Conservation (phyloP, 306 rosid genomes). For the Gynostemma pentaphyllum region DNA sequence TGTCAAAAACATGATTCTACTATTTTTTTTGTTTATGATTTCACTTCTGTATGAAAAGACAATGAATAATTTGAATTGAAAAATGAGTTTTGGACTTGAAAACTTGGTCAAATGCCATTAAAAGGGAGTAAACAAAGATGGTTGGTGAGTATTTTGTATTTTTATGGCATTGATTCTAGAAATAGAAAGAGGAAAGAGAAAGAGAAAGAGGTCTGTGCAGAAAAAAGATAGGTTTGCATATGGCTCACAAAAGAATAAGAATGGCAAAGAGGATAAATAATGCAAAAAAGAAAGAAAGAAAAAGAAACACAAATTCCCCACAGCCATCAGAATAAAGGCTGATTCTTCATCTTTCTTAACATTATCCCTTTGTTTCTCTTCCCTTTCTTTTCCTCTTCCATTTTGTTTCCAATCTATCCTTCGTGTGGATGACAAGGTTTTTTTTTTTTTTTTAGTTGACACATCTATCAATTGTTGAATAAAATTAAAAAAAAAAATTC, state of each 20-base stretch:
- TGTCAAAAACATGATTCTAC: no score
- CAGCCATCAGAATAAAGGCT: not conserved
- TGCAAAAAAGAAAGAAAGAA: not conserved
- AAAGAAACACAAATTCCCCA: not conserved
- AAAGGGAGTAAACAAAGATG: not conserved
- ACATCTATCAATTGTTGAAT: no score
- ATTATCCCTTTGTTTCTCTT: not conserved
- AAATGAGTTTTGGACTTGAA: no score
- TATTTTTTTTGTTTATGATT: no score
- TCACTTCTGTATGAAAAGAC: no score
- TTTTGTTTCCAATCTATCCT: not conserved
- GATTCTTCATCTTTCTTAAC: not conserved
- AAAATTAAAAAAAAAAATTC: no score
- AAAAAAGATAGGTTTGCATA: no score
- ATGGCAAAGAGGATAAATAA: no score
- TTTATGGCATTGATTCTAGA: not conserved
- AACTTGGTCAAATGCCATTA: no score
- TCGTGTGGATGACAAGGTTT: not conserved
- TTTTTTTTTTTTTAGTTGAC: not conserved
- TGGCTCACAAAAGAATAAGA: not conserved
- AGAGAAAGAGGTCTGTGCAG: not conserved
- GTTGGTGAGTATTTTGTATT: not conserved
- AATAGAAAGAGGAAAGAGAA: not conserved
- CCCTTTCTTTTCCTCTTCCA: no score
- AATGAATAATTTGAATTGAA: no score